Conservation (phyloP, 176 grass and related monocot genomes). For the Phoenix roebelenii region DNA sequence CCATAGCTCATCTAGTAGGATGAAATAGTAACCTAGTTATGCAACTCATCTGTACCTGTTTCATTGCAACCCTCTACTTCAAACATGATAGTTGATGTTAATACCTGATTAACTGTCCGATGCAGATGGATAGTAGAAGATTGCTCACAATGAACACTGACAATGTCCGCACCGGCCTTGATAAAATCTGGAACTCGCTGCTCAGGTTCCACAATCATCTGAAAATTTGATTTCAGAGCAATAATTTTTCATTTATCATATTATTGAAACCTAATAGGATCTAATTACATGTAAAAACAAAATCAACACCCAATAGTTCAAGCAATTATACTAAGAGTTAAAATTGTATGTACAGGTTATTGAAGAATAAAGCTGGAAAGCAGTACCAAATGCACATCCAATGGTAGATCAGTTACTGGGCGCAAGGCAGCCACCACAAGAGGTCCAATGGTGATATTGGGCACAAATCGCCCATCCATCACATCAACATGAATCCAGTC, state of each 20-base stretch:
- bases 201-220: constrained; percentile 99
- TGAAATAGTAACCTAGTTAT: too few relatives aligned
- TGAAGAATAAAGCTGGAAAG: not conserved
- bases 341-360: too few relatives aligned
- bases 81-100: not conserved
- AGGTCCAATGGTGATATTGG: constrained; percentile 97
- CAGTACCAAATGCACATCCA: constrained; percentile 98
- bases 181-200: constrained; percentile 96
- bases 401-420: constrained; percentile 88
- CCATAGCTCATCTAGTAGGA: too few relatives aligned
- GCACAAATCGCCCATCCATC: constrained; percentile 97
- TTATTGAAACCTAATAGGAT: too few relatives aligned
- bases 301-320: too few relatives aligned
- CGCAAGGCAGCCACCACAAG: constrained; percentile 81
- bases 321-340: too few relatives aligned
- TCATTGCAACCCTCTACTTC: constrained; percentile 1
- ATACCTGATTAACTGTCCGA: constrained; percentile 75
- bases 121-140: constrained; percentile 90
- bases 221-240: constrained; percentile 18
- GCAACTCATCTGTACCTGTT: constrained; percentile 3
- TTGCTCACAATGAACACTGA: constrained; percentile 97
- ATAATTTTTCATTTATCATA: not conserved
- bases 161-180: constrained; percentile 97
- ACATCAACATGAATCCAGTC: constrained; percentile 99
- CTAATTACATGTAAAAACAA: too few relatives aligned